phyloP scores from a whole-genome alignment of 1,284 basidiomycete species.

The Flammula alnicola region DNA sequence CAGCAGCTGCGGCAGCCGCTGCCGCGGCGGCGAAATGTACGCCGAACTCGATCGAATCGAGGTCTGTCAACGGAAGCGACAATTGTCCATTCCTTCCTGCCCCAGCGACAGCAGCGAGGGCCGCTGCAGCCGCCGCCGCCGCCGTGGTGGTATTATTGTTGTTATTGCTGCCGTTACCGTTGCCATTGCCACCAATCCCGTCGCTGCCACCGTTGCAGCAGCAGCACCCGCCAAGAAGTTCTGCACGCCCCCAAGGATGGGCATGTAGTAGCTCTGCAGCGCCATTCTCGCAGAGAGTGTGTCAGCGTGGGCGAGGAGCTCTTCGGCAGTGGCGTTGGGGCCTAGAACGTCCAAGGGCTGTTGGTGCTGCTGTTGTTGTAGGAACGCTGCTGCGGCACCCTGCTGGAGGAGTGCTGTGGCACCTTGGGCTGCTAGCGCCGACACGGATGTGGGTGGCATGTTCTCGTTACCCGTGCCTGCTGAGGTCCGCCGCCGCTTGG shows the following conservation, averaged over 20 bases:
- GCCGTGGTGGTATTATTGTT: slow-evolving; percentile 10
- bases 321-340: slow-evolving; percentile 49
- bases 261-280: slow-evolving; percentile 65
- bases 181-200: slow-evolving; percentile 8
- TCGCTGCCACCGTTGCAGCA: slow-evolving; percentile 9
- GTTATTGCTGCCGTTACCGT: background rate
- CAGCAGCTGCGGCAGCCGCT: slow-evolving; percentile 29
- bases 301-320: slow-evolving; percentile 55
- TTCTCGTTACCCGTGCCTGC: slow-evolving; percentile 6
- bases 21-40: slow-evolving; percentile 29
- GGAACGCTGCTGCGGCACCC: slow-evolving; percentile 18
- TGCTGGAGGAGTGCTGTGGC: slow-evolving; percentile 14
- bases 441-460: slow-evolving; percentile 14
- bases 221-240: slow-evolving; percentile 41
- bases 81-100: slow-evolving; percentile 21
- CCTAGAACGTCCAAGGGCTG: slow-evolving; percentile 34
- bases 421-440: slow-evolving; percentile 14
- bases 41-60: slow-evolving; percentile 30
- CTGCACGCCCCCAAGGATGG: slow-evolving; percentile 53
- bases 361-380: slow-evolving; percentile 23
- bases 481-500: slow-evolving; percentile 66
- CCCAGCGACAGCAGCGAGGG: slow-evolving; percentile 22
- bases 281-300: slow-evolving; percentile 56
- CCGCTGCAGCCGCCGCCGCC: slow-evolving; percentile 24
- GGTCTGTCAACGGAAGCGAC: slow-evolving; percentile 21